Conservation (phyloP, 371 early-diverging fungal genomes). For the Nematocida sp. region DNA sequence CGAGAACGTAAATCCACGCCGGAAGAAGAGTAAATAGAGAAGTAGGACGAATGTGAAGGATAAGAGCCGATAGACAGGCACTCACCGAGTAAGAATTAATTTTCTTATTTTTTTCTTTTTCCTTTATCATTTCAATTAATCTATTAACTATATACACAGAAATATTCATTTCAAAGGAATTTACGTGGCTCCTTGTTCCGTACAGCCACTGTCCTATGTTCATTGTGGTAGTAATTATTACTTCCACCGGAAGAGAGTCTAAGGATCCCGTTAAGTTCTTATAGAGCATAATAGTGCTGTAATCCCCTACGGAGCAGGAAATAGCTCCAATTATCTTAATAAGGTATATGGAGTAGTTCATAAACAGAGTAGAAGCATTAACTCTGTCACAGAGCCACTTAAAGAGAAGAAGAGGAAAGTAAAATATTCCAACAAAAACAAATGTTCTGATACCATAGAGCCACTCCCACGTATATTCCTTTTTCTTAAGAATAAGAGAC, state of each 20-base stretch:
- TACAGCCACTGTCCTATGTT: slow-evolving; percentile 55
- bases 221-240: not conserved
- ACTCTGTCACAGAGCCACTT: not conserved
- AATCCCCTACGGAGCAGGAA: slow-evolving; percentile 9
- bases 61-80: not conserved
- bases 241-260: not conserved
- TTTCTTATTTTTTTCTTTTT: slow-evolving; percentile 4
- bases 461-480: slow-evolving; percentile 42
- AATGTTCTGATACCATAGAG: slow-evolving; percentile 39
- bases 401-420: slow-evolving; percentile 20
- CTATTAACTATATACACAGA: not conserved
- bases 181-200: slow-evolving; percentile 30
- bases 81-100: not conserved
- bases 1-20: slow-evolving; percentile 1
- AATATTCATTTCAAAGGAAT: slow-evolving; percentile 37
- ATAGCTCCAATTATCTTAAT: slow-evolving; percentile 12
- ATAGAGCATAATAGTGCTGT: slow-evolving; percentile 21
- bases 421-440: slow-evolving; percentile 20
- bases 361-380: not conserved
- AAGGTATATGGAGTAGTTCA: slow-evolving; percentile 4
- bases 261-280: not conserved
- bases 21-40: not conserved
- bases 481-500: slow-evolving; percentile 15
- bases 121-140: not conserved
- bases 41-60: slow-evolving; percentile 35